A percentile compares a stretch with the other conserved stretches of the same genome.
phyloP scores from a whole-genome alignment of 2,329 filamentous ascomycete species.

The Alternaria gansuensis region DNA sequence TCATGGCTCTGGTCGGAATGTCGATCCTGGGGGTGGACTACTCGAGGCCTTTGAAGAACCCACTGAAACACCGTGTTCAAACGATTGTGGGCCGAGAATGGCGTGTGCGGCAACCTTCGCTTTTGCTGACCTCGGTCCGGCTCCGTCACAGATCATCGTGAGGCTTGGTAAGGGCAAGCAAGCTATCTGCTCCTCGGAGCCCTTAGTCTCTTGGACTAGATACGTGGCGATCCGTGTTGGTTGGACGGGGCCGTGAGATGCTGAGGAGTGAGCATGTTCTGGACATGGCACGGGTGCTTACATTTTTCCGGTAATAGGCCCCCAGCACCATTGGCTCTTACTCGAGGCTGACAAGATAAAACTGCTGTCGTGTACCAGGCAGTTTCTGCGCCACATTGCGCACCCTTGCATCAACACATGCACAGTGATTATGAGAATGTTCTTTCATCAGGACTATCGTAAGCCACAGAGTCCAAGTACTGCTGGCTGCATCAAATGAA shows the following conservation, averaged over 20 bases:
- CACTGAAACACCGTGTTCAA: constrained; percentile 24
- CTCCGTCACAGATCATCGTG: neutral
- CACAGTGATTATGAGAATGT: neutral
- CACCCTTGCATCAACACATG: constrained; percentile 1
- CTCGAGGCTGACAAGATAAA: constrained; percentile 13
- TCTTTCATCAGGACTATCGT: neutral
- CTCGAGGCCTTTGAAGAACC: neutral
- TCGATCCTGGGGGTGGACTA: constrained; percentile 12
- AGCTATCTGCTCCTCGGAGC: neutral
- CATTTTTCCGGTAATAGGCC: neutral
- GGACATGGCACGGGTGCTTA: neutral
- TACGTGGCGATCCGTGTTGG: constrained; percentile 1
- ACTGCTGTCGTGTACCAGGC: constrained; percentile 14
- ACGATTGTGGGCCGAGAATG: constrained; percentile 19
- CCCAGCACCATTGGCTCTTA: neutral
- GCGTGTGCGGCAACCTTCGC: constrained; percentile 8
- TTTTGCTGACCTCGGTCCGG: constrained; percentile 1
- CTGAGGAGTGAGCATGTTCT: constrained; percentile 1
- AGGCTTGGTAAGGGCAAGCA: constrained; percentile 1
- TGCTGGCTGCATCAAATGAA: neutral
- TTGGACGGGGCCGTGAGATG: neutral
- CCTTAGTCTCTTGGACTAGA: neutral
- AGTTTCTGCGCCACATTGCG: constrained; percentile 19
- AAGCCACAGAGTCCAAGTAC: neutral
- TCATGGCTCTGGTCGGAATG: constrained; percentile 24